phyloP scores from a whole-genome alignment of 345 rosid genomes.

The Diplotaxis tenuifolia region DNA sequence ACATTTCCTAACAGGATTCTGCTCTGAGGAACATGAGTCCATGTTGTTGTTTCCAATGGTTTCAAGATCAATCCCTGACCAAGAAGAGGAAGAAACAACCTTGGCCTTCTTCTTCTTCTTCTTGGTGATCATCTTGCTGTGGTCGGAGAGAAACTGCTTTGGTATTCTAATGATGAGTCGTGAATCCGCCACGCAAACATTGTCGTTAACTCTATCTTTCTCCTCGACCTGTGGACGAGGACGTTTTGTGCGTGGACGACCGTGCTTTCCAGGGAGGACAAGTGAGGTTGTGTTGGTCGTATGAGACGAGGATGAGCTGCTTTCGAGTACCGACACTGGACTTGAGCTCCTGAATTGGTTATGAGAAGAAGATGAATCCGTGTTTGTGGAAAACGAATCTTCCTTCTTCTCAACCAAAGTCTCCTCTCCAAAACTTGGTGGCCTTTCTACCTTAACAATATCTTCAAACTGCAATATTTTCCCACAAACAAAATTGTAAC shows the following conservation, averaged over 20 bases:
- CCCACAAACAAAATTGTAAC: neutral
- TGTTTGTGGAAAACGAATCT: conserved; percentile 33
- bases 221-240: conserved; percentile 67
- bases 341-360: conserved; percentile 66
- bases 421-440: conserved; percentile 37
- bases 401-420: conserved; percentile 37
- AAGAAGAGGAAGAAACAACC: conserved; percentile 33
- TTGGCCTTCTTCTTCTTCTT: conserved; percentile 51
- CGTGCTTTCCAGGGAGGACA: conserved; percentile 45
- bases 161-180: conserved; percentile 66
- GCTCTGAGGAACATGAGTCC: conserved; percentile 34
- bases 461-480: conserved; percentile 70
- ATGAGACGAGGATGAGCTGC: conserved; percentile 75
- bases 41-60: conserved; percentile 35
- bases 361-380: conserved; percentile 43
- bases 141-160: conserved; percentile 50
- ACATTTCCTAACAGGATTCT: conserved; percentile 69
- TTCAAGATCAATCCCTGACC: conserved; percentile 41
- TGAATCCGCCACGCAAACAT: conserved; percentile 19
- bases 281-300: conserved; percentile 36
- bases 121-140: conserved; percentile 62
- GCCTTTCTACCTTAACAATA: conserved; percentile 82
- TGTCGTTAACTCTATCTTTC: conserved; percentile 35
- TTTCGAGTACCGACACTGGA: conserved; percentile 87
- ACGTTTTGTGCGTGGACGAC: conserved; percentile 91